Evolutionary conservation across 495 filamentous ascomycete genomes (phyloP).

Genomic region (Astrothelium macrocarpum): DNA sequence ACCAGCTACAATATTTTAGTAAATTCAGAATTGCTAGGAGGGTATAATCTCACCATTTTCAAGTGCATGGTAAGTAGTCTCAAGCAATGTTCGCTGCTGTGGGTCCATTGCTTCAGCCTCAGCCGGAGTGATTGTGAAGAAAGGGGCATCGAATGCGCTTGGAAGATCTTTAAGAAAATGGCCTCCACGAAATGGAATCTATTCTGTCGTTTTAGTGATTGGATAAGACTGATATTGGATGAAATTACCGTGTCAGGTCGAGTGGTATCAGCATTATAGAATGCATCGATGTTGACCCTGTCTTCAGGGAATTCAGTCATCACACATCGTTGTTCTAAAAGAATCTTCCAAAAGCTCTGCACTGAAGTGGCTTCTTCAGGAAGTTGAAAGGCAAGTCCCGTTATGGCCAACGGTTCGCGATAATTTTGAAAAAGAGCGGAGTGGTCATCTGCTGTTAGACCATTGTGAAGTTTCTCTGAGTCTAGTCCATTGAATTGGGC

Average conservation of each 20-base stretch:
- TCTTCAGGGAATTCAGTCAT: not conserved
- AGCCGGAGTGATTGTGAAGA: slow-evolving; percentile 5
- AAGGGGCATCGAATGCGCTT: not conserved
- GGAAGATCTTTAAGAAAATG: slow-evolving; percentile 1
- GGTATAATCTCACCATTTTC: not conserved
- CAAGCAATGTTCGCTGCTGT: slow-evolving; percentile 8
- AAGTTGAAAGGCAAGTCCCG: not conserved
- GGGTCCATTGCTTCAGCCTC: slow-evolving; percentile 13
- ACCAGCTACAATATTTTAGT: not conserved
- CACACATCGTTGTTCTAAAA: not conserved
- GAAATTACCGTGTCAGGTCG: not conserved
- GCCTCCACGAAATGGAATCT: not conserved
- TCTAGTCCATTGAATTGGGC: not conserved
- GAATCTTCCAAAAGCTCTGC: not conserved
- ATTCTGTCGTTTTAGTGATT: not conserved
- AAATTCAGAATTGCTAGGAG: not conserved
- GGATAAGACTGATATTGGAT: not conserved
- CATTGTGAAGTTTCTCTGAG: not conserved
- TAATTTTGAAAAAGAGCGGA: not conserved
- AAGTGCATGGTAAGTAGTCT: slow-evolving; percentile 7
- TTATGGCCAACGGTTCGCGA: not conserved
- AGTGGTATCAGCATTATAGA: slow-evolving; percentile 20
- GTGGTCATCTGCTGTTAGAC: not conserved
- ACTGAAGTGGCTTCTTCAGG: not conserved
- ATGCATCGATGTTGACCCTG: slow-evolving; percentile 26